Base-by-base conservation (phyloP, 176 grass and related monocot genomes). In the Juncus effusus region DNA sequence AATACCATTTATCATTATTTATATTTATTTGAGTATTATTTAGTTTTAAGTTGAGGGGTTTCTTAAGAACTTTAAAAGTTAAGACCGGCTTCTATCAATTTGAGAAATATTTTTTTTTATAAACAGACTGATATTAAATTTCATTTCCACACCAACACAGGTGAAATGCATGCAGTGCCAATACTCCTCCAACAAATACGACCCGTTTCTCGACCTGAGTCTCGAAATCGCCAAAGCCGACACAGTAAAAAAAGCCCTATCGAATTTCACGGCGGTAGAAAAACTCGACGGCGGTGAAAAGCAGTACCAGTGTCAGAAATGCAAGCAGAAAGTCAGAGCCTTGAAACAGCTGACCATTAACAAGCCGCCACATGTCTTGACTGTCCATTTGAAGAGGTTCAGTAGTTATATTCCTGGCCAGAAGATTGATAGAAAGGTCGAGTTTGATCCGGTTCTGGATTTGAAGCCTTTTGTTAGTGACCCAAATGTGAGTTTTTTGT, bases 141-240 rank as follows among this genome's bases (percentile, higher is more conserved):
- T 28, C 19, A 28, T 28, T 28, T 28, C 19, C 19, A 28, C 38
- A 35, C 13, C 57, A 53, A 65, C 77, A 10, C 85, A 99, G 94
- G 94, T 99, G 54, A 99, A 78, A 87, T 99, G 94, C 78, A 87
- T 63, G 12, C 76, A 71, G 16, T 99, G 94, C 76, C 86, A 59
- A 6, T 82, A 89, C 51, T 93, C 85, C 70, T 99, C 89, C 57
- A 99, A 89, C 55, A 93, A 82, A 65, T 93, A 84, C 61, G 94
- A 99, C 69, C 94, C 94, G 58, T 99, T 99, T 74, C 79, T 93
- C 70, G 94, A 99, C 76, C 82, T 99, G 64, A 99, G 94, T 73
- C 85, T 99, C 67, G 88, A 99, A 84, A 99, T 99, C 80, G 85
- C 63, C 13, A 99, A 90, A 73, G 85, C 85, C 52, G 78, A 85